Percentiles rank a stretch among this genome's conserved stretches.
Evolutionary conservation across 2,329 filamentous ascomycete species (phyloP).

Genomic region (Didymella glomerata): DNA sequence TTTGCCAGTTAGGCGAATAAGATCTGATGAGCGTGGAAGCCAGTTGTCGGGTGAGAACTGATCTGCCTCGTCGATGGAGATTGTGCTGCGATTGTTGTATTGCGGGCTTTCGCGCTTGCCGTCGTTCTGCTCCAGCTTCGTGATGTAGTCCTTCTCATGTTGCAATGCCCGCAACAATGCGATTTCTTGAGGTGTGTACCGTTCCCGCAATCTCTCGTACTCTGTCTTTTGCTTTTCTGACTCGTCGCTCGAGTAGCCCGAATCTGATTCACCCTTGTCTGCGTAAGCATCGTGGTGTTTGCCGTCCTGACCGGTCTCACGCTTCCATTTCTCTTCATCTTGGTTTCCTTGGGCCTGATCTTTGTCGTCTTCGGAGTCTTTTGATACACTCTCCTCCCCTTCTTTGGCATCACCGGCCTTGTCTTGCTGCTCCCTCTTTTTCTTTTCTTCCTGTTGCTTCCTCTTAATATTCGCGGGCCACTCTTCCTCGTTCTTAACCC

Average conservation of each 20-base stretch:
- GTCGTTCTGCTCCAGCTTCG: slow-evolving; percentile 54
- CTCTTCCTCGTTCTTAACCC: slow-evolving; percentile 58
- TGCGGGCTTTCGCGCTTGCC: slow-evolving; percentile 53
- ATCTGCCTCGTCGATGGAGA: slow-evolving; percentile 59
- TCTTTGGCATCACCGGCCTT: slow-evolving; percentile 25
- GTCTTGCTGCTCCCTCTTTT: slow-evolving; percentile 31
- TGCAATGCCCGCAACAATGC: slow-evolving; percentile 49
- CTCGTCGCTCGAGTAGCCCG: slow-evolving; percentile 32
- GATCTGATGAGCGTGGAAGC: slow-evolving; percentile 58
- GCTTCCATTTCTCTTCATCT: slow-evolving; percentile 41
- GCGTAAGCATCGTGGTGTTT: slow-evolving; percentile 53
- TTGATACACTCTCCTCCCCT: slow-evolving; percentile 25
- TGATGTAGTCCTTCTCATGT: slow-evolving; percentile 56
- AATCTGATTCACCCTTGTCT: slow-evolving; percentile 22
- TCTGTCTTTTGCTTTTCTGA: slow-evolving; percentile 26
- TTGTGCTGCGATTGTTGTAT: slow-evolving; percentile 38
- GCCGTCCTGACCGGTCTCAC: slow-evolving; percentile 36
- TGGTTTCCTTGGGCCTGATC: slow-evolving; percentile 25
- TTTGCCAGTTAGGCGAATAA: slow-evolving; percentile 62
- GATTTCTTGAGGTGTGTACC: slow-evolving; percentile 55
- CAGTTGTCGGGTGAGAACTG: slow-evolving; percentile 64
- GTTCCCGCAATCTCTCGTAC: slow-evolving; percentile 46
- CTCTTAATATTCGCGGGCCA: slow-evolving; percentile 60
- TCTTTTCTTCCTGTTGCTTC: slow-evolving; percentile 41
- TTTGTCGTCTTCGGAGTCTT: not conserved